Evolutionary conservation across 441 rosid species (phyloP).

Genomic region (Adansonia gregorii): DNA sequence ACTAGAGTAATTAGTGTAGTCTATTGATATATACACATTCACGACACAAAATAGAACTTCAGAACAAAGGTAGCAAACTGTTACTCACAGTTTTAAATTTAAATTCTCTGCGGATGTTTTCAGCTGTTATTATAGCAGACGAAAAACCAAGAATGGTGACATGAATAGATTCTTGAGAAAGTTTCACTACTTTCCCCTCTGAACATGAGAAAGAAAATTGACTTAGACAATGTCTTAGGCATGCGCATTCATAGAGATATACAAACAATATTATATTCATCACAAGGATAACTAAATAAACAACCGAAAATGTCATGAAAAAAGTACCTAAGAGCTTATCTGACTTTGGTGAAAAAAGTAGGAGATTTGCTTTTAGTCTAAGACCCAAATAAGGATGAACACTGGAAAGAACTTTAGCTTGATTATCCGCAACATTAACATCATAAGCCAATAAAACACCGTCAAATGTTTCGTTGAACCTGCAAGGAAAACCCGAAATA

Average conservation of each 20-base stretch:
- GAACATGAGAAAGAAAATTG: slow-evolving; percentile 24
- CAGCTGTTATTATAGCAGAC: slow-evolving; percentile 61
- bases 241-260: neutral
- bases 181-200: slow-evolving; percentile 79
- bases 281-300: neutral
- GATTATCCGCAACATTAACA: slow-evolving; percentile 44
- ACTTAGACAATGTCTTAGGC: neutral
- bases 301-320: neutral
- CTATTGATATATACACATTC: neutral
- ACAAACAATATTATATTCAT: neutral
- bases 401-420: slow-evolving; percentile 62
- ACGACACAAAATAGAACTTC: slow-evolving; percentile 14
- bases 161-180: slow-evolving; percentile 74
- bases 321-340: slow-evolving; percentile 65
- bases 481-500: slow-evolving; percentile 34
- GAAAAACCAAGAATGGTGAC: slow-evolving; percentile 81
- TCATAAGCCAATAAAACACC: slow-evolving; percentile 79
- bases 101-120: slow-evolving; percentile 69
- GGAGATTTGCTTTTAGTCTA: slow-evolving; percentile 52
- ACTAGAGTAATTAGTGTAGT: neutral
- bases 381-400: slow-evolving; percentile 71
- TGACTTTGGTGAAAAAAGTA: slow-evolving; percentile 75
- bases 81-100: slow-evolving; percentile 55
- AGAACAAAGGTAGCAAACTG: neutral
- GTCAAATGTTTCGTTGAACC: slow-evolving; percentile 70